phyloP scores from a whole-genome alignment of 305 asterid species.

The Solanum hybrid region DNA sequence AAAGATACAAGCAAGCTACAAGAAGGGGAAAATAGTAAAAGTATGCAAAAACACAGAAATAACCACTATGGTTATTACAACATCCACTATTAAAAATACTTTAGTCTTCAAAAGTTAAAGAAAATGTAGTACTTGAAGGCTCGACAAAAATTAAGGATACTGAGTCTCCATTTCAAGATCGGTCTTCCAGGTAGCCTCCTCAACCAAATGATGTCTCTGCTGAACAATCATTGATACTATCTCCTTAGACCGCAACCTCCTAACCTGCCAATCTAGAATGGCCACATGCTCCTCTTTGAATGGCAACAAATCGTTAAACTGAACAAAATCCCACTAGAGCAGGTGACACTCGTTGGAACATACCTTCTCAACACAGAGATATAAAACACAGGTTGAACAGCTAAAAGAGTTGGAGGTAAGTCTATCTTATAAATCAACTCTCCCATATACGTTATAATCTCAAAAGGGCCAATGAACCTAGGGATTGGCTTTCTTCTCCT shows the following conservation, averaged over 20 bases:
- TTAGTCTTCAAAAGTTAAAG: not conserved
- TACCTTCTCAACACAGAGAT: not conserved
- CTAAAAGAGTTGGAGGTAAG: not conserved
- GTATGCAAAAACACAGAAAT: no score
- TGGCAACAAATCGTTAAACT: not conserved
- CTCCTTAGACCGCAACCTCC: not conserved
- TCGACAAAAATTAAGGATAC: not conserved
- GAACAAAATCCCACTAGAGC: not conserved
- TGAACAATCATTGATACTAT: not conserved
- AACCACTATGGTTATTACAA: not conserved
- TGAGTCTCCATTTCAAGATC: not conserved
- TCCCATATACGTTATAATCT: not conserved
- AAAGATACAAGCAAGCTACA: not conserved
- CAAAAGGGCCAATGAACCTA: not conserved
- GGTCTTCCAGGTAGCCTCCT: not conserved
- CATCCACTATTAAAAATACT: not conserved
- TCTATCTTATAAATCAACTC: not conserved
- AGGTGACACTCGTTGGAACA: not conserved
- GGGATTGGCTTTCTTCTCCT: not conserved
- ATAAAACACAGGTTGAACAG: not conserved
- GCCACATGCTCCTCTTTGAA: not conserved
- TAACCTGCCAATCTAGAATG: not conserved
- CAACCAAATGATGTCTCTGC: not conserved
- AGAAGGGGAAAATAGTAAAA: not conserved
- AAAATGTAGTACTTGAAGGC: not conserved